A percentile compares a stretch with the other conserved stretches of the same genome.
These are phyloP conservation scores for Puccinia coronata DNA, from an alignment of 1,284 basidiomycete genomes.

Conservation along the genomic window DNA sequence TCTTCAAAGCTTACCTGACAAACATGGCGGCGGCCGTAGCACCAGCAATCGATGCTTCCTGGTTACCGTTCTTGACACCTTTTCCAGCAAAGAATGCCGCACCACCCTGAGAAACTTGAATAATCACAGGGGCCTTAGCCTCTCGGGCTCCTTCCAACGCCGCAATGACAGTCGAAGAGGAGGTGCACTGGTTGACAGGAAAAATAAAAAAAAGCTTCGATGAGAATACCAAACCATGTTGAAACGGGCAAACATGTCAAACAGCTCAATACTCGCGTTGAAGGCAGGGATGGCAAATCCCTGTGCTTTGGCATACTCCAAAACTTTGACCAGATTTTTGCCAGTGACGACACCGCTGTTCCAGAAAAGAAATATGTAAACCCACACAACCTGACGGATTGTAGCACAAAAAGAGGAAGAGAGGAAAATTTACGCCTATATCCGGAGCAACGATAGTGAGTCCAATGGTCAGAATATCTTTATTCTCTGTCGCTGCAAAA, in stretches of 20 bases:
- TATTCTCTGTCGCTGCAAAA: background rate
- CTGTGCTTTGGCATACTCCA: constrained; percentile 48
- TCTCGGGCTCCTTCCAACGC: constrained; percentile 85
- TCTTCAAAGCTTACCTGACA: constrained; percentile 64
- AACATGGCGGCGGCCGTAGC: constrained; percentile 91
- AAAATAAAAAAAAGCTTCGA: background rate
- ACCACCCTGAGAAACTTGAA: constrained; percentile 97
- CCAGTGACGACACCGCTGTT: constrained; percentile 49
- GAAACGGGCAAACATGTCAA: background rate
- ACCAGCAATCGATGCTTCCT: constrained; percentile 93
- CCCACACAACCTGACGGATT: background rate
- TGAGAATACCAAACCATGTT: background rate
- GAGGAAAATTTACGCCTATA: constrained; percentile 31
- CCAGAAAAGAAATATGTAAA: background rate
- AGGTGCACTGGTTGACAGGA: constrained; percentile 57
- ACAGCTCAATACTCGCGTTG: constrained; percentile 27
- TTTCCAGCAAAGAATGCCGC: constrained; percentile 96
- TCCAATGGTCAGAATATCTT: background rate
- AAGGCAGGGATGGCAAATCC: constrained; percentile 50
- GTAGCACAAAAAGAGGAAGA: background rate
- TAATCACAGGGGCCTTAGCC: constrained; percentile 95
- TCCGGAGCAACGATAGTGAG: background rate
- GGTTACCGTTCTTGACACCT: constrained; percentile 89
- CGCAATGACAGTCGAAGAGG: constrained; percentile 81
- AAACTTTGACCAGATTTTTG: constrained; percentile 45